Base-by-base conservation (phyloP, 176 grass and related monocot species). In the Themeda triandra region DNA sequence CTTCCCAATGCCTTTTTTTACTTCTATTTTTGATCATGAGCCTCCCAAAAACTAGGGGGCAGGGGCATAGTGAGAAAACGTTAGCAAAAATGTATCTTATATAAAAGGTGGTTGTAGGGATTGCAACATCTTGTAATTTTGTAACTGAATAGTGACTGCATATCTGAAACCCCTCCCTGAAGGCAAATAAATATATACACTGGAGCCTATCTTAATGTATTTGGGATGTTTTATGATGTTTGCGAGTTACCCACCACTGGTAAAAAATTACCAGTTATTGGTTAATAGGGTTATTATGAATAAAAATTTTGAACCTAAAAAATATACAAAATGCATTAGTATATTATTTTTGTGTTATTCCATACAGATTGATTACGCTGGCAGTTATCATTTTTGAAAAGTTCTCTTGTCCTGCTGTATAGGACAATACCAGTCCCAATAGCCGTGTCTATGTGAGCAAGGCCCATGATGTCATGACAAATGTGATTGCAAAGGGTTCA, bases 391-490 rank as follows among this genome's bases (percentile, higher is more conserved):
- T 54, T 83, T 33, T 76, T 63, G 62, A 28, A 15, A 42, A 11
- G 17, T 19, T 75, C 6, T 77, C 19, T 44, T 62, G 45, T 69
- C 18, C 2, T 73, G 8, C 69, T 71, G 24, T 63, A 83, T 78
- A 99, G 96, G 83, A 32, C 75, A 91, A 91, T 84, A 40, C 37
- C 53, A 93, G 90, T 46, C 80, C 89, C 32, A 96, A 65, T 27
- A 77, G 87, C 10, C 87, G 25, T 56, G 78, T 93, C 77, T 91
- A 98, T 82, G 91, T 66, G 35, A 94, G 54, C 87, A 99, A 92
- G 88, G 89, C 96, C 27, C 93, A 99, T 30, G 93, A 94, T 94
- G 91, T 96, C 39, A 84, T 99, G 75, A 84, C 91, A 81, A 93
- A 49, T 71, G 84, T 99, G 74, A 83, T 92, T 75, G 81, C 93